These are phyloP conservation scores for Hyphopichia burtonii DNA, from an alignment of 1,139 yeast species.

Conservation along the genomic window DNA sequence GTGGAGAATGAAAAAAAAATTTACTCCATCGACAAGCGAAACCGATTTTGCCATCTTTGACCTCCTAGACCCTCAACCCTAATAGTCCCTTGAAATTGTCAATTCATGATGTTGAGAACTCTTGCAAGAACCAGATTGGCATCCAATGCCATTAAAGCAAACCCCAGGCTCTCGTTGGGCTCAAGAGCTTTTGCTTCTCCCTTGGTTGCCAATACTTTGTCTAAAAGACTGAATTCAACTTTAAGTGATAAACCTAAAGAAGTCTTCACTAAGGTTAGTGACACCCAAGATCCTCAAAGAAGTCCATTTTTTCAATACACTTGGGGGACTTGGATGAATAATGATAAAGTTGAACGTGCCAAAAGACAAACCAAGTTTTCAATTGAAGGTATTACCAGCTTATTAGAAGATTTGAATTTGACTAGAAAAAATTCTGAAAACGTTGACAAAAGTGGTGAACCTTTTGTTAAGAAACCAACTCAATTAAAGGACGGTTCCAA, in stretches of 20 bases:
- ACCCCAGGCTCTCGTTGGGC: neutral
- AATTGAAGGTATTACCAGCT: conserved; percentile 65
- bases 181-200: neutral
- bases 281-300: conserved; percentile 67
- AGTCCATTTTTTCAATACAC: conserved; percentile 78
- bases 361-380: conserved; percentile 83
- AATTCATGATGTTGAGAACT: conserved; percentile 1
- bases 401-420: conserved; percentile 41
- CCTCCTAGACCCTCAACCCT: too few relatives aligned
- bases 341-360: conserved; percentile 71
- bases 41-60: neutral
- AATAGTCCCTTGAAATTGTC: too few relatives aligned
- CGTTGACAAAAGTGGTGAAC: conserved; percentile 23
- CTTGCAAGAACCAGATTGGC: neutral
- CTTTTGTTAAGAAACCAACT: conserved; percentile 32
- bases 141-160: neutral
- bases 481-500: conserved; percentile 41
- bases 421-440: conserved; percentile 22
- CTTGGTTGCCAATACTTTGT: neutral
- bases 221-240: conserved; percentile 11
- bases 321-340: conserved; percentile 93
- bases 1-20: neutral
- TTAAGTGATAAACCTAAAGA: conserved; percentile 28
- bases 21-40: too few relatives aligned
- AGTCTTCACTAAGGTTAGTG: conserved; percentile 52